A percentile compares a stretch with the other conserved stretches of the same genome.
phyloP scores from a whole-genome alignment of 2,329 filamentous ascomycete species.

The Pyrenochaeta sp. region DNA sequence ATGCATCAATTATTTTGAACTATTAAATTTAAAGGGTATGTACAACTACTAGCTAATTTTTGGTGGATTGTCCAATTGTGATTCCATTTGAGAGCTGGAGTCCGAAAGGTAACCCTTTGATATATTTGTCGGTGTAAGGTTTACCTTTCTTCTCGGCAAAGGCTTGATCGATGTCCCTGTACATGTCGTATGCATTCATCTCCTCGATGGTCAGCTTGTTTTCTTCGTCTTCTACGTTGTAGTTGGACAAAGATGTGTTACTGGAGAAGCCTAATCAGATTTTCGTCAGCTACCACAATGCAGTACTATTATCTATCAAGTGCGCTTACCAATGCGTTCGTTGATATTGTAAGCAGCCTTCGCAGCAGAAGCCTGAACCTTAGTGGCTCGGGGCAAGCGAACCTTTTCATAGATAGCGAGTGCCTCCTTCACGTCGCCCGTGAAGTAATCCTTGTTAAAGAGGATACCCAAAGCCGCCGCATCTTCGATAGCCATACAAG shows the following conservation, averaged over 20 bases:
- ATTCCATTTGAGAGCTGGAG: constrained; percentile 15
- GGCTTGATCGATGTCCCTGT: constrained; percentile 24
- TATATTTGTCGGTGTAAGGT: constrained; percentile 9
- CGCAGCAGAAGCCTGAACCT: constrained; percentile 49
- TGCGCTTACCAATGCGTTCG: constrained; percentile 53
- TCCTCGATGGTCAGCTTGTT: constrained; percentile 73
- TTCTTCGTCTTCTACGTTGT: constrained; percentile 69
- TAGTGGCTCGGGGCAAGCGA: constrained; percentile 48
- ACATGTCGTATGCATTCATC: constrained; percentile 63
- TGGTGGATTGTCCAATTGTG: background rate
- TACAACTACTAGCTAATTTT: background rate
- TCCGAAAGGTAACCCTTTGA: constrained; percentile 16
- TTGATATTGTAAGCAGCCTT: constrained; percentile 51
- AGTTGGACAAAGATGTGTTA: constrained; percentile 65
- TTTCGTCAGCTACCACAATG: background rate
- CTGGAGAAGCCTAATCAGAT: constrained; percentile 60
- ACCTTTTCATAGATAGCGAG: constrained; percentile 49
- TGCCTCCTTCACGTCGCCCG: constrained; percentile 41
- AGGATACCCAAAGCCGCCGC: constrained; percentile 69
- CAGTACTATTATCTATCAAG: background rate
- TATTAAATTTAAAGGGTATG: background rate
- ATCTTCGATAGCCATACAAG: constrained; percentile 74
- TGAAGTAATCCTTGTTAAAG: constrained; percentile 60
- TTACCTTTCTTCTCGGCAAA: constrained; percentile 20
- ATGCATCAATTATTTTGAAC: too few species aligned